phyloP scores from a whole-genome alignment of 1,284 basidiomycete genomes.

The Fistulinella staudtii region DNA sequence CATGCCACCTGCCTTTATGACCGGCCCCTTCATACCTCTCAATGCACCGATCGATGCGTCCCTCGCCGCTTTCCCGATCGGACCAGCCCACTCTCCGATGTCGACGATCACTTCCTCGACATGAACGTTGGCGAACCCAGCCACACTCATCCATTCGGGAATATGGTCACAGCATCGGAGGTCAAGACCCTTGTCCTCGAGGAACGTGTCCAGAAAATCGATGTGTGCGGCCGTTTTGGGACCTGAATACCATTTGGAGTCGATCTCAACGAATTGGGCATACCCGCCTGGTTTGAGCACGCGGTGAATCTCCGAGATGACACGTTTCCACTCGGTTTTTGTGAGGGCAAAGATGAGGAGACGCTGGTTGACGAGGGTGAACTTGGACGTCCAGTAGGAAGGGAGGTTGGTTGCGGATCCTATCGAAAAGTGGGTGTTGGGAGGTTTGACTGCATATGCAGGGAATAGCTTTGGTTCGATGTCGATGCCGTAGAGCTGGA shows the following conservation, averaged over 20 bases:
- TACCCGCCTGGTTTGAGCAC: conserved; percentile 31
- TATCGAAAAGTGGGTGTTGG: conserved; percentile 16
- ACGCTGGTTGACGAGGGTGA: conserved; percentile 29
- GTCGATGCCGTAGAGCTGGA: conserved; percentile 22
- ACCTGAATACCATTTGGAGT: conserved; percentile 18
- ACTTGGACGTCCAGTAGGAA: conserved; percentile 21
- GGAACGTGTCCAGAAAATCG: conserved; percentile 10
- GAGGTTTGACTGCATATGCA: background rate
- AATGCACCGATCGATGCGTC: conserved; percentile 15
- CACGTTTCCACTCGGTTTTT: conserved; percentile 17
- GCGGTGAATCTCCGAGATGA: conserved; percentile 25
- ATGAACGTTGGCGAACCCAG: conserved; percentile 12
- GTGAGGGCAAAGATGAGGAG: conserved; percentile 28
- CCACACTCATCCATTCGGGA: conserved; percentile 4
- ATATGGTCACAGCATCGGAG: conserved; percentile 16
- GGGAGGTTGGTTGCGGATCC: conserved; percentile 16
- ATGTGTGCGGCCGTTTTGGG: conserved; percentile 9
- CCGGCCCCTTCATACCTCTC: conserved; percentile 18
- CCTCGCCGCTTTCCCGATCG: conserved; percentile 9
- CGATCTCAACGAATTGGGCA: conserved; percentile 29
- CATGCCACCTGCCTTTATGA: conserved; percentile 17
- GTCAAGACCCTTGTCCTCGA: conserved; percentile 7
- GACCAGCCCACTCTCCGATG: conserved; percentile 15
- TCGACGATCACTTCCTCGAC: conserved; percentile 1
- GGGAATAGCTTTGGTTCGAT: conserved; percentile 20